Conservation (phyloP, 2,329 filamentous ascomycete species). For the Scedosporium dehoogii region DNA sequence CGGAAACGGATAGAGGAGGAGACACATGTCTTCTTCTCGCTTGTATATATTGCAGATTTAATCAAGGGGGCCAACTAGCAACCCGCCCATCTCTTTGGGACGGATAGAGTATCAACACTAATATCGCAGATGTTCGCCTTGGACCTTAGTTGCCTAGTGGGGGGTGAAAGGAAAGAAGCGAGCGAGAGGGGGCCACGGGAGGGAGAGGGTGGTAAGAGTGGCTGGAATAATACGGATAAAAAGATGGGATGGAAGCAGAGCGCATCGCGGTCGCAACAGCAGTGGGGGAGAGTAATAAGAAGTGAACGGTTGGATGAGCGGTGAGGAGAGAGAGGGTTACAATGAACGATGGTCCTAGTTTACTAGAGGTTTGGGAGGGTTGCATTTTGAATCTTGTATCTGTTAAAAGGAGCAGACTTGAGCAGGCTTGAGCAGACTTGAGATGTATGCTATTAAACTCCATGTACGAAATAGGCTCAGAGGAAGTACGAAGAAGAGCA, state of each 20-base stretch:
- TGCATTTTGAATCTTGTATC: neutral
- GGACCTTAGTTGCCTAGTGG: neutral
- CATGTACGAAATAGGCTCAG: too few species aligned
- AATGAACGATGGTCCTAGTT: neutral
- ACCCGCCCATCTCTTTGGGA: neutral
- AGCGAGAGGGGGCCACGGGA: neutral
- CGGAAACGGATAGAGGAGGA: neutral
- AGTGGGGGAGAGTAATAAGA: too few species aligned
- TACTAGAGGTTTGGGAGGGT: neutral
- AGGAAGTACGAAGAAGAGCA: too few species aligned
- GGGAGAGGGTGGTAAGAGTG: neutral
- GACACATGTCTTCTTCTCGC: too few species aligned
- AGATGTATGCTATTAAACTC: too few species aligned
- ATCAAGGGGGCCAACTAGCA: neutral
- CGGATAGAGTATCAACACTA: neutral
- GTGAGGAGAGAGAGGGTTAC: neutral
- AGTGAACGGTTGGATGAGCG: neutral
- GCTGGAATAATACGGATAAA: constrained; percentile 1
- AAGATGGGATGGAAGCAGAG: neutral
- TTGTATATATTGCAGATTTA: neutral
- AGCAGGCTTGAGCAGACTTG: neutral
- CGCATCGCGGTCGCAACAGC: neutral
- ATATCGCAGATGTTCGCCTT: neutral
- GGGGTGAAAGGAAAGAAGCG: neutral
- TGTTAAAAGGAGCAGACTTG: neutral